Base-by-base conservation (phyloP, 1,284 basidiomycete genomes). In the Laetiporus sulphureus region DNA sequence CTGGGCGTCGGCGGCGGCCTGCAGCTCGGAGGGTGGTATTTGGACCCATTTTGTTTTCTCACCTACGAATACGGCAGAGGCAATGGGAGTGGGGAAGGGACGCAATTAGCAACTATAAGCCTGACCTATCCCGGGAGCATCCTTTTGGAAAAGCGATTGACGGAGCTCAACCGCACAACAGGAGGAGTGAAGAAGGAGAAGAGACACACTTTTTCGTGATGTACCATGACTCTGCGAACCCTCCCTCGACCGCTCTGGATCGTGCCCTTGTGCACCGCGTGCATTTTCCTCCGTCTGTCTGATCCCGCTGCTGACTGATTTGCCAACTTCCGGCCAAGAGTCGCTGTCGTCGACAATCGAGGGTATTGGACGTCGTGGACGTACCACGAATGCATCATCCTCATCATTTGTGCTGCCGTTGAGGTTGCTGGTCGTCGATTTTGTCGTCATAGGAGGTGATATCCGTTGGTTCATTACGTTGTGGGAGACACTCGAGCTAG, bases 31-130 rank as follows among this genome's bases (percentile, higher is more conserved):
- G 1, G 73, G 61, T 1, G 77, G 73, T 40, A 80, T 73, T 13
- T 65, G 64, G 2, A 79, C 67, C 79, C 78, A 80, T 59, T 78
- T 80, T 12, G 66, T 57, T 60, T 76, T 78, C 57, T 76, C 75
- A 50, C 61, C 73, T 73, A 54, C n/a, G n/a, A n/a, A n/a, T 47
- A 22, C 21, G 45, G 12, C 36, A 27, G 24, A 5, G 36, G 21
- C 33, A 41, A 35, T 38, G 39, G 25, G 32, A 36, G 44, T 10
- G 32, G 47, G 41, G 35, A 19, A 32, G 30, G 34, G 32, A 36
- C 29, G 45, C 39, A 32, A 38, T 46, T 20, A 42, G 41, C 33
- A 43, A 16, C 31, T 21, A 44, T 50, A n/a, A n/a, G n/a, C n/a
- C n/a, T n/a, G n/a, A n/a, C n/a, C n/a, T n/a, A n/a, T n/a, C n/a